These are phyloP conservation scores for Candida rishiriensis DNA, from an alignment of 805 yeast genomes.

Conservation along the genomic window DNA sequence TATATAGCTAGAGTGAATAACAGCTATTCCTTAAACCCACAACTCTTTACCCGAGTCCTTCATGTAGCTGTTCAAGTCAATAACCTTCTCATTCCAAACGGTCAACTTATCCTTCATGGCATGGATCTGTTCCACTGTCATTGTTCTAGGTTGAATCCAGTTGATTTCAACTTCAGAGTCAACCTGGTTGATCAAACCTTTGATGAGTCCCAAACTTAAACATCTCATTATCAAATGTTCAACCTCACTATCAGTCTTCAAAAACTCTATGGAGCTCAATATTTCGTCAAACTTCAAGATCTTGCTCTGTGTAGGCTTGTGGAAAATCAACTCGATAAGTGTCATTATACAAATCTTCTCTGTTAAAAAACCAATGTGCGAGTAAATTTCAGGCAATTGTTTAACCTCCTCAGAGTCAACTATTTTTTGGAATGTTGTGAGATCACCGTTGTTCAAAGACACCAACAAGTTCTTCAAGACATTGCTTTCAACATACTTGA, in stretches of 20 bases:
- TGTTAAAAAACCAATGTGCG: conserved; percentile 62
- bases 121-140: conserved; percentile 75
- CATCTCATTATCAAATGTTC: conserved; percentile 92
- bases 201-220: conserved; percentile 73
- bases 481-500: conserved; percentile 40
- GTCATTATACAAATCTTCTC: conserved; percentile 93
- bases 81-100: conserved; percentile 76
- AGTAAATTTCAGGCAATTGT: conserved; percentile 34
- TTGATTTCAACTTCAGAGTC: conserved; percentile 70
- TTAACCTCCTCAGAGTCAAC: conserved; percentile 14
- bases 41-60: conserved; percentile 56
- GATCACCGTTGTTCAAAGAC: conserved; percentile 74
- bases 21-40: conserved; percentile 42
- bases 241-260: conserved; percentile 62
- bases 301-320: conserved; percentile 69
- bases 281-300: conserved; percentile 70
- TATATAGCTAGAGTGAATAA: too few species aligned
- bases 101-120: conserved; percentile 69
- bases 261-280: conserved; percentile 58
- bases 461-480: conserved; percentile 74
- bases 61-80: conserved; percentile 57
- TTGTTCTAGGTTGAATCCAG: conserved; percentile 96
- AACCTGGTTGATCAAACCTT: conserved; percentile 90
- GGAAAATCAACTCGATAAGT: conserved; percentile 79
- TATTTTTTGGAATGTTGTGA: conserved; percentile 53